Percentiles rank a stretch among this genome's conserved stretches.
phyloP scores from a whole-genome alignment of 73 alveolate species.

The Diophrys sp. region DNA sequence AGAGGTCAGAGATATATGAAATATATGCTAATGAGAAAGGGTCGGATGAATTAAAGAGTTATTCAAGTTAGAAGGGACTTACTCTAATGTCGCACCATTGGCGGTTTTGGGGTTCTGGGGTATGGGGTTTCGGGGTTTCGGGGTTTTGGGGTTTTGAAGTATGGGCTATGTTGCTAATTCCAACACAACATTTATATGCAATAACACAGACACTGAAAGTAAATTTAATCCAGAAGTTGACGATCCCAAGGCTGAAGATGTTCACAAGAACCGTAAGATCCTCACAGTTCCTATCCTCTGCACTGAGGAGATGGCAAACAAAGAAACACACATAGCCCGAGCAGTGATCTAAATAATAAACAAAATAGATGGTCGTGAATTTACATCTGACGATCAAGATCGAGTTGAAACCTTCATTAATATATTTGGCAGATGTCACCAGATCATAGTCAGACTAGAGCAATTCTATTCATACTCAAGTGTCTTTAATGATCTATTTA shows the following conservation, averaged over 20 bases:
- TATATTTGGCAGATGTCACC: slow-evolving; percentile 2
- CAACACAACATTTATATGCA: neutral
- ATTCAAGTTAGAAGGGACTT: slow-evolving; percentile 1
- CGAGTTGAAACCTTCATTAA: neutral
- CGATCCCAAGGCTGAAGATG: slow-evolving; percentile 4
- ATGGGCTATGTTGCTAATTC: slow-evolving; percentile 8
- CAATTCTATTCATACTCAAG: neutral
- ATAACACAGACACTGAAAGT: slow-evolving; percentile 3
- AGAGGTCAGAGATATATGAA: neutral
- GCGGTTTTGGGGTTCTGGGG: too few species aligned
- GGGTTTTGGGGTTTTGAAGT: too few species aligned
- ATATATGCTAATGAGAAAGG: neutral
- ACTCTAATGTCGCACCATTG: too few species aligned
- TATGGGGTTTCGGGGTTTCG: too few species aligned
- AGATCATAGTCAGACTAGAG: neutral
- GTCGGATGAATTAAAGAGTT: neutral
- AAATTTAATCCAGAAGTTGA: slow-evolving; percentile 1
- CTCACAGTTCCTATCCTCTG: slow-evolving; percentile 4
- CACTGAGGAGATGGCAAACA: slow-evolving; percentile 1
- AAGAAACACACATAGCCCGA: neutral
- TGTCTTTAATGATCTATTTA: neutral
- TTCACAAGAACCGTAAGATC: neutral
- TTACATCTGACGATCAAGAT: neutral
- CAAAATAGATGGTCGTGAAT: neutral
- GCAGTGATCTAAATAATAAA: neutral